Evolutionary conservation across 108 stramenopile species (phyloP).

Genomic region (Conticribra guillardii): DNA sequence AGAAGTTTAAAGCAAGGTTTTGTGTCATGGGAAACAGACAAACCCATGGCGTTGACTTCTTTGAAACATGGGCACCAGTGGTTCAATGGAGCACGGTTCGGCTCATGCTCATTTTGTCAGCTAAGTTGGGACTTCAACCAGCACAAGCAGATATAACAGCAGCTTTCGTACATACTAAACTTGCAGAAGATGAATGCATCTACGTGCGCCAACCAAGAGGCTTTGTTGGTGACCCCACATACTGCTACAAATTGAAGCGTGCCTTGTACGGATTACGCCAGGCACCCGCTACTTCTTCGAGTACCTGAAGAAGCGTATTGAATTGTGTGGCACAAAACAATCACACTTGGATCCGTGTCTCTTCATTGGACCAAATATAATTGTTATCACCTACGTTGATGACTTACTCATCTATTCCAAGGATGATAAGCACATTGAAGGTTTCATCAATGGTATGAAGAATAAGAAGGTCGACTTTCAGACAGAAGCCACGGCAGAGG

Average conservation of each 20-base stretch:
- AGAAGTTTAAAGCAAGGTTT: constrained; percentile 55
- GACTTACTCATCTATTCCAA: constrained; percentile 8
- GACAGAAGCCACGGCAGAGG: background rate
- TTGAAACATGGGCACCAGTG: constrained; percentile 52
- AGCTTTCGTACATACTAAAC: constrained; percentile 56
- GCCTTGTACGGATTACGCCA: constrained; percentile 47
- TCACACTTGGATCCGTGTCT: constrained; percentile 54
- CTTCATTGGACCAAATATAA: constrained; percentile 25
- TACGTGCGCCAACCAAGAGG: constrained; percentile 50
- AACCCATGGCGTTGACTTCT: constrained; percentile 16
- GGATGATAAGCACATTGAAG: background rate
- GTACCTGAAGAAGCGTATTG: constrained; percentile 19
- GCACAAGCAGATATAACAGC: constrained; percentile 42
- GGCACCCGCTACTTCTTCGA: constrained; percentile 49
- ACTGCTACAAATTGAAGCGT: constrained; percentile 22
- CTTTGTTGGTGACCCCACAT: constrained; percentile 1
- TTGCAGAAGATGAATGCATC: constrained; percentile 32
- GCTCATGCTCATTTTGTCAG: constrained; percentile 23
- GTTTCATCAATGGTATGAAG: background rate
- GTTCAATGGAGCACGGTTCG: constrained; percentile 49
- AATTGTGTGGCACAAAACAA: constrained; percentile 15
- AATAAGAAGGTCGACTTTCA: constrained; percentile 1
- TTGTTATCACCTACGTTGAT: constrained; percentile 30
- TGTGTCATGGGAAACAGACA: constrained; percentile 47
- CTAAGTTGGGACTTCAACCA: background rate